A percentile compares a stretch with the other conserved stretches of the same genome.
phyloP scores from a whole-genome alignment of 2,329 filamentous ascomycete species.

The Orbilia javanica region DNA sequence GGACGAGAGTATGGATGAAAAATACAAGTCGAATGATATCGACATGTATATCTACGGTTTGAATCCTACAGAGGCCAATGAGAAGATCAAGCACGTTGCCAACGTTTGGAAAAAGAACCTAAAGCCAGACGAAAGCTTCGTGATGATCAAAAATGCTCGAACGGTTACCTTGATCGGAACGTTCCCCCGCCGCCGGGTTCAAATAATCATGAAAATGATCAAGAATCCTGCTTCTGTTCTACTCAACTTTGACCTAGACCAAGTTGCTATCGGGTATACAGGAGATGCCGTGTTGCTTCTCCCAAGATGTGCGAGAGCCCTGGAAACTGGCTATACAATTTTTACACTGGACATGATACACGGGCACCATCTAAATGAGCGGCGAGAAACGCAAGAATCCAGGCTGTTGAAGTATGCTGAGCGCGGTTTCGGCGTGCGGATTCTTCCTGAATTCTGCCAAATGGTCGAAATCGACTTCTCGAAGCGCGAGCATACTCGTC shows the following conservation, averaged over 20 bases:
- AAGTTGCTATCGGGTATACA: conserved; percentile 63
- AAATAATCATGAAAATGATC: conserved; percentile 62
- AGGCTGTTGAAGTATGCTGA: conserved; percentile 63
- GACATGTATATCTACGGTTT: conserved; percentile 63
- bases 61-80: conserved; percentile 61
- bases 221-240: conserved; percentile 61
- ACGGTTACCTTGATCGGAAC: conserved; percentile 61
- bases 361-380: conserved; percentile 61
- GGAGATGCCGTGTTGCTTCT: conserved; percentile 62
- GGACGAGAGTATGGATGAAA: conserved; percentile 57
- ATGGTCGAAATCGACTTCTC: conserved; percentile 60
- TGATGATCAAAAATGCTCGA: conserved; percentile 62
- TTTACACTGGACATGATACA: conserved; percentile 62
- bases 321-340: conserved; percentile 62
- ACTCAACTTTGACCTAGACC: conserved; percentile 63
- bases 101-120: conserved; percentile 62
- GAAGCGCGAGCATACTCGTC: conserved; percentile 3
- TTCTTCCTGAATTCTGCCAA: conserved; percentile 61
- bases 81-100: conserved; percentile 62
- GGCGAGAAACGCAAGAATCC: conserved; percentile 59
- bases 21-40: conserved; percentile 60
- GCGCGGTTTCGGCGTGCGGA: conserved; percentile 62
- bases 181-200: conserved; percentile 62
- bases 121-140: conserved; percentile 30
- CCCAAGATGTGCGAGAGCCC: conserved; percentile 62